Conservation (phyloP, 164 flowering plant genomes). For the Buxus sempervirens region DNA sequence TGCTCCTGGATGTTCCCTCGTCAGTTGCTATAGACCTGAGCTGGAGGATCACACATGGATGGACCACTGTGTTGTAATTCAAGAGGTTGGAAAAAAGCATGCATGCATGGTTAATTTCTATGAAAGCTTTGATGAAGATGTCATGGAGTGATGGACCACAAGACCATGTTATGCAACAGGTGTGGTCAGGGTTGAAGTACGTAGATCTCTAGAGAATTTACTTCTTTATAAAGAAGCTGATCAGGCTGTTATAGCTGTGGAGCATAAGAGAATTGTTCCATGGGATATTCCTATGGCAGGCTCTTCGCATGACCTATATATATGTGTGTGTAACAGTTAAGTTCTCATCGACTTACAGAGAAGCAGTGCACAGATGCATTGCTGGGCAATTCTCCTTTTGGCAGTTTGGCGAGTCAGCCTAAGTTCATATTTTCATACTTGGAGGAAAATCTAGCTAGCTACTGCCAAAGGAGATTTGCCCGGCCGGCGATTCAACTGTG, state of each 20-base stretch:
- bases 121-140: too few species aligned
- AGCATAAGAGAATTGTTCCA: too few species aligned
- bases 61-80: too few species aligned
- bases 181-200: too few species aligned
- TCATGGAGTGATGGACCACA: too few species aligned
- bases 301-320: background rate
- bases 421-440: background rate
- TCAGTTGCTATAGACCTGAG: background rate
- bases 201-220: too few species aligned
- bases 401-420: constrained; percentile 12
- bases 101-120: too few species aligned
- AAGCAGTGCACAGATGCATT: constrained; percentile 11
- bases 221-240: too few species aligned
- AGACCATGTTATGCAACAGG: too few species aligned
- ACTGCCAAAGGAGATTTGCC: constrained; percentile 62
- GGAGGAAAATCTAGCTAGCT: constrained; percentile 1
- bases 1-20: background rate
- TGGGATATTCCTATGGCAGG: background rate
- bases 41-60: too few species aligned
- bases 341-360: background rate
- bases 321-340: background rate
- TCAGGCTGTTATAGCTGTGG: too few species aligned
- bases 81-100: too few species aligned
- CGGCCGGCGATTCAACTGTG: constrained; percentile 34
- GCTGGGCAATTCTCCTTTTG: constrained; percentile 27